These are phyloP conservation scores for Clonostachys sp. DNA, from an alignment of 2,329 filamentous ascomycete genomes.

Conservation along the genomic window DNA sequence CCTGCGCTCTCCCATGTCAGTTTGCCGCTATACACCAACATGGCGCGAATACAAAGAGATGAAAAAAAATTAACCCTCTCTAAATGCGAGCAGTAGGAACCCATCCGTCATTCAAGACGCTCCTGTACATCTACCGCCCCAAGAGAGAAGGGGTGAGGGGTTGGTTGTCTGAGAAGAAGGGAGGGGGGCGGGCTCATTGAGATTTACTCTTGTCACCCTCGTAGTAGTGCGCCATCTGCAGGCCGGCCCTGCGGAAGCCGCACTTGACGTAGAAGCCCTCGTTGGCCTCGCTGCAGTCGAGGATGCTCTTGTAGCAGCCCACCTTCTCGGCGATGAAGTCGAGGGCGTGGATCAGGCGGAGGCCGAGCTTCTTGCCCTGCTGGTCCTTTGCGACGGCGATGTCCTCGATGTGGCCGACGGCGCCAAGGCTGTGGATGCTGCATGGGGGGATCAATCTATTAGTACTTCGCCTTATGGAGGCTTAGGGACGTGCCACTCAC, in stretches of 20 bases:
- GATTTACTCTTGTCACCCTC: slow-evolving; percentile 49
- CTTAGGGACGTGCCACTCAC: slow-evolving; percentile 43
- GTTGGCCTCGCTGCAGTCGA: slow-evolving; percentile 94
- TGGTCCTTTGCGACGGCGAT: slow-evolving; percentile 93
- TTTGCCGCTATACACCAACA: no score
- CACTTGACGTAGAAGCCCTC: slow-evolving; percentile 99
- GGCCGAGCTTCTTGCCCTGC: slow-evolving; percentile 93
- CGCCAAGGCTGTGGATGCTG: slow-evolving; percentile 74
- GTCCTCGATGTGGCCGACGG: slow-evolving; percentile 95
- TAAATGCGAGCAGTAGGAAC: no score
- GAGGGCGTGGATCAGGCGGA: slow-evolving; percentile 89
- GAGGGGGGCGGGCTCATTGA: slow-evolving; percentile 3
- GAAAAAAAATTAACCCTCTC: no score
- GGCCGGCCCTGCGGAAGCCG: slow-evolving; percentile 83
- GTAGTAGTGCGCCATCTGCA: slow-evolving; percentile 98
- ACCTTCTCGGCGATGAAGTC: slow-evolving; percentile 83
- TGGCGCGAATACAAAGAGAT: no score
- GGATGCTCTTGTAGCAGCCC: slow-evolving; percentile 95
- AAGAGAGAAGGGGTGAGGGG: no score
- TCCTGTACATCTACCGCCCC: no score
- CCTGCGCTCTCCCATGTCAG: no score
- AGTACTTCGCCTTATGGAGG: not conserved
- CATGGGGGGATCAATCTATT: not conserved
- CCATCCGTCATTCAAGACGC: no score
- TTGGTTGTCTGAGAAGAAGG: no score